Evolutionary conservation across 805 yeast genomes (phyloP).

Genomic region (Saturnispora kantuleensis): DNA sequence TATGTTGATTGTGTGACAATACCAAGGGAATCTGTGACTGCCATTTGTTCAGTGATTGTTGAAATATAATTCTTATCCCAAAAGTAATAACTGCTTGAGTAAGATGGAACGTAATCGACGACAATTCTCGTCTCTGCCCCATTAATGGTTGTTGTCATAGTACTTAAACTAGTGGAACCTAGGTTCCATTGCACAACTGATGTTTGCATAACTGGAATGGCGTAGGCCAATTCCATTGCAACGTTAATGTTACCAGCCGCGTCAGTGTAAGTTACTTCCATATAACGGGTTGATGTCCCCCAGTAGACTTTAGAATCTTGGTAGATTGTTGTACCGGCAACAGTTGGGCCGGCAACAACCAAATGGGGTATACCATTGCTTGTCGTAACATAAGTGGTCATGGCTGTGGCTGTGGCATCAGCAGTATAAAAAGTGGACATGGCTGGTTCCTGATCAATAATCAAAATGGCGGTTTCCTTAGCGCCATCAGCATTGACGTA

Average conservation of each 20-base stretch:
- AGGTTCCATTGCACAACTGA: slow-evolving; percentile 2
- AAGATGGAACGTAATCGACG: slow-evolving; percentile 8
- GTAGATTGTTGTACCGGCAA: background rate
- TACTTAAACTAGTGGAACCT: background rate
- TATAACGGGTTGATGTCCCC: background rate
- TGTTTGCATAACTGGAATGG: background rate
- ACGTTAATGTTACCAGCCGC: background rate
- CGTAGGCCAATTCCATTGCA: background rate
- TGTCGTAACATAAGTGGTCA: background rate
- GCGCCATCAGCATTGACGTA: background rate
- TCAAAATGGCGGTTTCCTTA: background rate
- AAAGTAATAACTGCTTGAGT: slow-evolving; percentile 3
- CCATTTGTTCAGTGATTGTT: background rate
- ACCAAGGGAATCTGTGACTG: background rate
- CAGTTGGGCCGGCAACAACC: slow-evolving; percentile 1
- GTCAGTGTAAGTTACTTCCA: background rate
- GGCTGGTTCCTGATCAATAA: background rate
- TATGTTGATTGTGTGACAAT: slow-evolving; percentile 3
- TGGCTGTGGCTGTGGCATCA: background rate
- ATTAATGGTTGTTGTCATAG: background rate
- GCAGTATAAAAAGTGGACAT: background rate
- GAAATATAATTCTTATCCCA: slow-evolving; percentile 7
- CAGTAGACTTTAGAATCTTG: background rate
- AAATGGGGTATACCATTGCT: background rate
- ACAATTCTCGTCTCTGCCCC: background rate